Conservation (phyloP, 169 alveolate species). For the Cryptosporidium sp. region DNA sequence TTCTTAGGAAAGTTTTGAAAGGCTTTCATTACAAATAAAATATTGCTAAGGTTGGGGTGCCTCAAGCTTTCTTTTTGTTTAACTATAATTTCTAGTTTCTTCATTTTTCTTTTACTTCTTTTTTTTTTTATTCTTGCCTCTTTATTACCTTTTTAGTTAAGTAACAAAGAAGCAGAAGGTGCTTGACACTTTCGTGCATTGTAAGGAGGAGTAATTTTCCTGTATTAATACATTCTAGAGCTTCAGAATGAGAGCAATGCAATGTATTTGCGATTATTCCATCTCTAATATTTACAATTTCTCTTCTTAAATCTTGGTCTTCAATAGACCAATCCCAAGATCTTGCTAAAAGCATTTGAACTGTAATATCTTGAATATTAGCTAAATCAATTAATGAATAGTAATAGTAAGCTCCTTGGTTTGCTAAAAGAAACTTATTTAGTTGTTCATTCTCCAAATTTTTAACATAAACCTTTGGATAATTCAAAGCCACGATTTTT, state of each 20-base stretch:
- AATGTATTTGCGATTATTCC: background rate
- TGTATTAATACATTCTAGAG: slow-evolving; percentile 1
- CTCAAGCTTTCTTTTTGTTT: too few relatives aligned
- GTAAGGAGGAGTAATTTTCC: slow-evolving; percentile 49
- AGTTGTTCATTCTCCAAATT: slow-evolving; percentile 22
- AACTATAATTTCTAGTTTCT: too few relatives aligned
- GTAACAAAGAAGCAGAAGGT: slow-evolving; percentile 61
- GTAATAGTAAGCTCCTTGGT: slow-evolving; percentile 41
- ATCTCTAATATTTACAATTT: background rate
- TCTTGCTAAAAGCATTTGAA: slow-evolving; percentile 51
- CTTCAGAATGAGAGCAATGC: slow-evolving; percentile 18
- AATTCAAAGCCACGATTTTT: slow-evolving; percentile 18
- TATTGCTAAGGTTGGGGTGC: too few relatives aligned
- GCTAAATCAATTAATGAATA: slow-evolving; percentile 36
- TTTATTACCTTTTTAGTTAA: slow-evolving; percentile 45
- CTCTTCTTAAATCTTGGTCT: slow-evolving; percentile 66
- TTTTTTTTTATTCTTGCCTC: slow-evolving; percentile 32
- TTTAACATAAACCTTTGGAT: slow-evolving; percentile 14
- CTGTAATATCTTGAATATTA: slow-evolving; percentile 46
- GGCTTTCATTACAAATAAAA: too few relatives aligned
- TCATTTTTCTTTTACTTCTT: background rate
- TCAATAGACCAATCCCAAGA: slow-evolving; percentile 69
- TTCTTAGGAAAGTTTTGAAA: too few relatives aligned
- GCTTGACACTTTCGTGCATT: slow-evolving; percentile 53
- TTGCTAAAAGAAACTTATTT: slow-evolving; percentile 7